phyloP scores from a whole-genome alignment of 164 flowering plant genomes.

The Umbilicus rupestris region DNA sequence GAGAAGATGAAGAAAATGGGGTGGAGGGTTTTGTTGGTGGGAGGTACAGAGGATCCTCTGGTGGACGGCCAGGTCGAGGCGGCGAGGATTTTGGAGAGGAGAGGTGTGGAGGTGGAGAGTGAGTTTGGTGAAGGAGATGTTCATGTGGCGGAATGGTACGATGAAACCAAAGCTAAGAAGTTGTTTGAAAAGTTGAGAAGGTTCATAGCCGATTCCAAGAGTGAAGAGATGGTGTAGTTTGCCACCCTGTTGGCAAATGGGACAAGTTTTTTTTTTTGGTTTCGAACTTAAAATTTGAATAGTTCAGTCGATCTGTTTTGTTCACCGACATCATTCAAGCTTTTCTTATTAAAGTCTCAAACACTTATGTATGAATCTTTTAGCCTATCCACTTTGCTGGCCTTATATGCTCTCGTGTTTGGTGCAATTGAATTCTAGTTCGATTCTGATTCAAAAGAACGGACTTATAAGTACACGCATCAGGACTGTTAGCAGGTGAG shows the following conservation, averaged over 20 bases:
- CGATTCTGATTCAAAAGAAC: too few relatives aligned
- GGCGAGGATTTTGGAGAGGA: slow-evolving; percentile 19
- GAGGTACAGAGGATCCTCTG: slow-evolving; percentile 24
- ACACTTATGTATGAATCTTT: too few relatives aligned
- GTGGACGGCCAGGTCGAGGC: slow-evolving; percentile 24
- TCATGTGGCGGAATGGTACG: neutral
- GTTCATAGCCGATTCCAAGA: neutral
- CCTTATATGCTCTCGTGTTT: too few relatives aligned
- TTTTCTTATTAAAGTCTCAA: too few relatives aligned
- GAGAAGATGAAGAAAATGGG: slow-evolving; percentile 12
- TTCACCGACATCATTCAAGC: too few relatives aligned
- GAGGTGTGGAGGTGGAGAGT: slow-evolving; percentile 15
- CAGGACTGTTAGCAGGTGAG: too few relatives aligned
- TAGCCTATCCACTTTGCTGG: too few relatives aligned
- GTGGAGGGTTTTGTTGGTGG: slow-evolving; percentile 22
- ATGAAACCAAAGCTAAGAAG: neutral
- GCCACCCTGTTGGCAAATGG: neutral
- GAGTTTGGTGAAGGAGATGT: neutral
- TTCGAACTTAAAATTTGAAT: too few relatives aligned
- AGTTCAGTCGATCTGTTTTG: too few relatives aligned
- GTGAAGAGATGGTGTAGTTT: neutral
- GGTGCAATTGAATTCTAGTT: too few relatives aligned
- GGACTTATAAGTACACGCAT: too few relatives aligned
- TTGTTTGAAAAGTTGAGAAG: neutral
- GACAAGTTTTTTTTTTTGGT: too few relatives aligned